Base-by-base conservation (phyloP, 805 yeast species). In the Yamadazyma kitorensis region DNA sequence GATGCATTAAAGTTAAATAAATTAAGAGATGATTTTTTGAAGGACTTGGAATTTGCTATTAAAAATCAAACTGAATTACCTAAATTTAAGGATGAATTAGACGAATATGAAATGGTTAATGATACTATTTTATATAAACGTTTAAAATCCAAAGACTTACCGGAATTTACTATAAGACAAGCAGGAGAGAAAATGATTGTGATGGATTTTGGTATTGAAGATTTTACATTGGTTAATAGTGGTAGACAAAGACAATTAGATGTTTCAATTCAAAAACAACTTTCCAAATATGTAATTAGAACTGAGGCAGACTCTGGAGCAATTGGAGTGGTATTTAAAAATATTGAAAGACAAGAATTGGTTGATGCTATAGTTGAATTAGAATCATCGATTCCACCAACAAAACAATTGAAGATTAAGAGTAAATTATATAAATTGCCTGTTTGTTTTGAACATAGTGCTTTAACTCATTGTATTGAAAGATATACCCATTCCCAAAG, bases 401-500 rank as follows among this genome's bases (percentile, higher is more conserved):
- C 79, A 39, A 77, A 79, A 61, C 73, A 82, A 48, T 89, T 97
- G 96, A 71, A 76, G 39, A 85, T 91, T 34, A 80, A 80, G 32
- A 86, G 96, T 1, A 80, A 93, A 50, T 66, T 86, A 31, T 68
- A 91, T 59, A 82, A 75, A 53, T 69, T 91, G 47, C 98, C 98
- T 41, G 81, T 91, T 86, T 96, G 96, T 1, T 93, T 91, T 56
- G 98, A 91, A 64, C 98, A 93, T 56, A 67, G 80, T 47, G 78
- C 83, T 60, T 87, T 96, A 2, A 64, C 87, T 44, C 89, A 78
- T 40, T 95, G 97, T 24, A 96, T 88, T 26, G 76, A 77, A 42
- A 76, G 98, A 59, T 91, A 91, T 61, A 79, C 80, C 57, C 98
- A 91, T 64, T 91, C 98, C 5, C 89, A 91, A 51, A 76, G 98